A percentile compares a stretch with the other conserved stretches of the same genome.
phyloP scores from a whole-genome alignment of 176 grass and related monocot species.

The Bothriochloa decipiens region DNA sequence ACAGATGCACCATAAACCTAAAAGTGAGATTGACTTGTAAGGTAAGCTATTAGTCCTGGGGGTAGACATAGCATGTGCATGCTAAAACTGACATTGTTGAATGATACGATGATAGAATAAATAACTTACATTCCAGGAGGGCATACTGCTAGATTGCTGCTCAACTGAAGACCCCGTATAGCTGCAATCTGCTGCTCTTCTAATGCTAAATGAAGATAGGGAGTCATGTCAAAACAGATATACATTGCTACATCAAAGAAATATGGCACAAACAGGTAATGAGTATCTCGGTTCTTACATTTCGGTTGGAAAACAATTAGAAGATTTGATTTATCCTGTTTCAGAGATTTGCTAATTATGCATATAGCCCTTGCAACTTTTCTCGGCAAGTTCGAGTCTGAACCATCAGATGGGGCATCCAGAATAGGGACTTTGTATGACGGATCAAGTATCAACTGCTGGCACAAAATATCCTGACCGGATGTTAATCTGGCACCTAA shows the following conservation, averaged over 20 bases:
- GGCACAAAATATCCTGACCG: conserved; percentile 84
- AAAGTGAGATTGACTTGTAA: conserved; percentile 40
- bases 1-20: conserved; percentile 86
- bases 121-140: conserved; percentile 79
- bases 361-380: conserved; percentile 85
- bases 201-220: conserved; percentile 63
- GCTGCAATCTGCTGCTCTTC: conserved; percentile 64
- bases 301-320: conserved; percentile 88
- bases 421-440: conserved; percentile 74
- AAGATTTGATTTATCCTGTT: conserved; percentile 65
- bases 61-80: conserved; percentile 28
- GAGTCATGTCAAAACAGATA: background rate
- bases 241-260: conserved; percentile 17
- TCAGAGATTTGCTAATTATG: conserved; percentile 65
- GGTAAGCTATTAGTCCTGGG: conserved; percentile 2
- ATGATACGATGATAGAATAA: conserved; percentile 29
- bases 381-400: conserved; percentile 38
- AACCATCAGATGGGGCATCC: conserved; percentile 39
- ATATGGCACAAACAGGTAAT: conserved; percentile 5
- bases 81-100: conserved; percentile 15
- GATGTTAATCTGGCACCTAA: conserved; percentile 81
- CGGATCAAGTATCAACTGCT: conserved; percentile 74
- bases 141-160: conserved; percentile 85
- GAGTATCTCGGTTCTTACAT: conserved; percentile 57
- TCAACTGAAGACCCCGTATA: conserved; percentile 78